Percentiles rank a stretch among this genome's conserved stretches.
Evolutionary conservation across 1,284 basidiomycete species (phyloP).

Genomic region (Heterobasidion annosum): DNA sequence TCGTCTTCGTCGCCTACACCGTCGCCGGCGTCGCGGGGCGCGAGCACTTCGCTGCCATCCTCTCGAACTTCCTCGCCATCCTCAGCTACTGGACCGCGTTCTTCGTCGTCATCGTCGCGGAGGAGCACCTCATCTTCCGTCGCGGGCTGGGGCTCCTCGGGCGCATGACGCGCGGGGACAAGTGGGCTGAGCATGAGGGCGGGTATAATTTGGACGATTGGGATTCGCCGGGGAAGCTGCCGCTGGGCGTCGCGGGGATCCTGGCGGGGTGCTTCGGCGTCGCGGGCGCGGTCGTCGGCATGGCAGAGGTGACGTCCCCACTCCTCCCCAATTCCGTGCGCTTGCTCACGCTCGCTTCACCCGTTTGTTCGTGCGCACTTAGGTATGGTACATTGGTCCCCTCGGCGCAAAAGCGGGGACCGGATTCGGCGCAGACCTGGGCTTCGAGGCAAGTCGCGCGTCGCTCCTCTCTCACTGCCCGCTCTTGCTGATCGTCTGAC

Average conservation of each 20-base stretch:
- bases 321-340: neutral
- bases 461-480: neutral
- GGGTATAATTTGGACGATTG: neutral
- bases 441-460: neutral
- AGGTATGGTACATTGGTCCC: neutral
- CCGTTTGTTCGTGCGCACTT: neutral
- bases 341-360: neutral
- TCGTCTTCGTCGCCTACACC: neutral
- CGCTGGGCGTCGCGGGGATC: neutral
- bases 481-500: no score
- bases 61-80: neutral
- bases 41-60: neutral
- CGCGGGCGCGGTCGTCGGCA: neutral
- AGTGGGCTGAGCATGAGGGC: neutral
- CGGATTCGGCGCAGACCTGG: neutral
- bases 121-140: neutral
- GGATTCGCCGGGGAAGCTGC: neutral
- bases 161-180: no score
- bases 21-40: neutral
- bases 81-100: neutral
- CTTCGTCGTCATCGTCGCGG: neutral
- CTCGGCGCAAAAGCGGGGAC: neutral
- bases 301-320: neutral
- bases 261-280: neutral
- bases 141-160: neutral